Conservation (phyloP, 345 rosid species). For the Punica granatum region DNA sequence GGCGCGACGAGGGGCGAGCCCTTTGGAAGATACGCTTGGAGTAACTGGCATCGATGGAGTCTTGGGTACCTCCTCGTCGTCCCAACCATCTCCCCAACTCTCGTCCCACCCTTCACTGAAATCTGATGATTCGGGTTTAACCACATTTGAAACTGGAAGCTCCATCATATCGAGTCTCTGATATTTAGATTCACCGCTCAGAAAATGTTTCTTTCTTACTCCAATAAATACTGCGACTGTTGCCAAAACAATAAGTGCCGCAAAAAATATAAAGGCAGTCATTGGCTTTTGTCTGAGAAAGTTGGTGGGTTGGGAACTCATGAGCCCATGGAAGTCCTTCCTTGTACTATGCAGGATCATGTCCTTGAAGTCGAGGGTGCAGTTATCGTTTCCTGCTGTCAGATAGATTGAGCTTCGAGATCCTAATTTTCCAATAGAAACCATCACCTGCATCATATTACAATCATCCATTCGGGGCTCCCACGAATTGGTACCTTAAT, state of each 20-base stretch:
- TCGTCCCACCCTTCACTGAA: constrained; percentile 60
- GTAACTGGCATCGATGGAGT: constrained; percentile 59
- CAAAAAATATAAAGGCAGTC: neutral
- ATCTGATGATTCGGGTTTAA: constrained; percentile 21
- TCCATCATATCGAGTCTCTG: constrained; percentile 52
- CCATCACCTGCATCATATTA: neutral
- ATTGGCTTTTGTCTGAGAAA: neutral
- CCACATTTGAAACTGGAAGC: constrained; percentile 35
- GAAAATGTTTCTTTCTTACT: constrained; percentile 25
- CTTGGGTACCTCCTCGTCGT: constrained; percentile 61
- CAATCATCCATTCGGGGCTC: neutral
- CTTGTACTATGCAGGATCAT: constrained; percentile 27
- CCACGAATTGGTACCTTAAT: neutral
- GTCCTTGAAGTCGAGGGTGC: constrained; percentile 58
- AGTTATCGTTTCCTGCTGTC: constrained; percentile 35
- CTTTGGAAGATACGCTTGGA: constrained; percentile 61
- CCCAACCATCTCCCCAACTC: constrained; percentile 83
- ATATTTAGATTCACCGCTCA: constrained; percentile 29
- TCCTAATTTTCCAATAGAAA: constrained; percentile 22
- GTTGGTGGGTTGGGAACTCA: neutral
- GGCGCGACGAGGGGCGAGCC: constrained; percentile 63
- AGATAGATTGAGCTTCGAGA: constrained; percentile 32
- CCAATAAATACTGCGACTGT: neutral
- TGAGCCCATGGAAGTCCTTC: constrained; percentile 7
- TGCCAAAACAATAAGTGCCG: neutral